Evolutionary conservation across 805 yeast species (phyloP), one percentile per base, ranked within the genome.

Genomic region (Suhomyces emberorum): DNA sequence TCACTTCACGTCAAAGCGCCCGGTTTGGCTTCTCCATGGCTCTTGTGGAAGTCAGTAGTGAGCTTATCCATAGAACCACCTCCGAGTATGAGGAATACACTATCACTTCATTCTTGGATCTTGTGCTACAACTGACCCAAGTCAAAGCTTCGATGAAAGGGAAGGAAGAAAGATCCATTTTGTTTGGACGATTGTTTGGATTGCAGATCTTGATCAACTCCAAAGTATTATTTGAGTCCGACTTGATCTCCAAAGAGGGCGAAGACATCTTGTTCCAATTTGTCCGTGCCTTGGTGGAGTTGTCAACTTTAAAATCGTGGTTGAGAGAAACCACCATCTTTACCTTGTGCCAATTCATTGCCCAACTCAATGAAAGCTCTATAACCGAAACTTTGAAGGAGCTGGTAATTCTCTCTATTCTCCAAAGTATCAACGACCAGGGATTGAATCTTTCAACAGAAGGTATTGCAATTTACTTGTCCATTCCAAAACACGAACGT

Each of bases 11-110:
- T 51, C 95, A 84, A 16, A 73, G 88, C 32, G 93, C 96, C 1
- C 69, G 97, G 38, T 61, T 86, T 19, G 98, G 98, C 4, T 91
- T 83, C 52, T 85, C 96, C 2, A 76, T 87, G 72, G 91, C 96
- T 30, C 62, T 91, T 29, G 77, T 89, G 0, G 97, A 91, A 56
- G 61, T 83, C 1, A 52, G 73, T 5, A 48, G 59, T 6, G 63
- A 59, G 28, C 52, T 65, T 9, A 51, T 71, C 16, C 32, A 37
- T 22, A 35, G 43, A 7, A 35, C 53, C 20, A 58, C 58, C 7
- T 52, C 54, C 1, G 51, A 55, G 15, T 42, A 59, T 35, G 50
- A 44, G 34, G 45, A 43, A 10, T 69, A 47, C 56, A 61, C 62
- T 23, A 64, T 55, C 48, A 65, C 42, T 2, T 27, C 47, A 14